phyloP scores from a whole-genome alignment of 352 stramenopile genomes.

The Phytophthora macrochlamydospora region DNA sequence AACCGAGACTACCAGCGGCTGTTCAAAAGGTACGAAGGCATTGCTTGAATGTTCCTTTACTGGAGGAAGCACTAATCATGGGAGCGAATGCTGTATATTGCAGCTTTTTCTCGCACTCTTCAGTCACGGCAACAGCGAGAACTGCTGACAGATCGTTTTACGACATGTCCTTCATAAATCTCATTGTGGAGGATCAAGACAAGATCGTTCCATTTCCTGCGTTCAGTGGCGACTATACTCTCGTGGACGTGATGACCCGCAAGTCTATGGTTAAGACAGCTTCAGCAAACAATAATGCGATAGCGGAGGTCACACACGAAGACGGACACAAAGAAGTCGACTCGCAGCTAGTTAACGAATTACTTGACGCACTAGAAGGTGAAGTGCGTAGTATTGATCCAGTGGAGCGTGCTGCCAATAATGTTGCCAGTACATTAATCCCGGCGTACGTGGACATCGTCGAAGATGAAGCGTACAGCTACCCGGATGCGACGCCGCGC shows the following conservation, averaged over 20 bases:
- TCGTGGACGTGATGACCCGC: conserved; percentile 42
- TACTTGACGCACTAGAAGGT: conserved; percentile 33
- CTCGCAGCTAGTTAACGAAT: conserved; percentile 30
- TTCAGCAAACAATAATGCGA: conserved; percentile 17
- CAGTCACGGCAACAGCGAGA: background rate
- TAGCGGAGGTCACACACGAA: conserved; percentile 26
- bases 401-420: conserved; percentile 2
- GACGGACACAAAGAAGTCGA: conserved; percentile 19
- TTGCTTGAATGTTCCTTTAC: too few species aligned
- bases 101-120: conserved; percentile 38
- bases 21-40: conserved; percentile 45
- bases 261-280: conserved; percentile 48
- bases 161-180: conserved; percentile 31
- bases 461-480: conserved; percentile 63
- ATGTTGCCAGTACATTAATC: conserved; percentile 33
- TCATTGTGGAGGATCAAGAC: conserved; percentile 10
- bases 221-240: conserved; percentile 29
- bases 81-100: background rate
- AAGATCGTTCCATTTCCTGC: conserved; percentile 11
- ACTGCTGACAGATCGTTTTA: conserved; percentile 16
- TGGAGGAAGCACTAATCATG: background rate
- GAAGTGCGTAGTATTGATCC: conserved; percentile 19
- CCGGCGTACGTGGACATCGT: conserved; percentile 61
- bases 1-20: conserved; percentile 42
- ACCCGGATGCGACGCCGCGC: conserved; percentile 27